phyloP scores from a whole-genome alignment of 164 flowering plant genomes.

The Nymphaea thermarum region DNA sequence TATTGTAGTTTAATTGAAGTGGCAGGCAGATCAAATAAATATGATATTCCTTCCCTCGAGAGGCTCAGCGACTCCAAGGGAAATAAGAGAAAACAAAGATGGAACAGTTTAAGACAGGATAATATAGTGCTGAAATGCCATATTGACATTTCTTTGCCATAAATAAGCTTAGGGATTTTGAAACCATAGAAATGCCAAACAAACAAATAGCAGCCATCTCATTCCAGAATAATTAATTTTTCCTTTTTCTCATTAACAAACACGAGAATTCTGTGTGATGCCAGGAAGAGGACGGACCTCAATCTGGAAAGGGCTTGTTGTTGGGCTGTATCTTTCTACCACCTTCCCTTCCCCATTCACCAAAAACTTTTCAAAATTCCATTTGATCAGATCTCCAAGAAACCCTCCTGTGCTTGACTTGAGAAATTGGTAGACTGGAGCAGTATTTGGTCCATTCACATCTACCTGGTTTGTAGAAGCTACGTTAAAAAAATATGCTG shows the following conservation, averaged over 20 bases:
- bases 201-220: no score
- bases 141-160: no score
- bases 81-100: no score
- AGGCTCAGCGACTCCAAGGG: no score
- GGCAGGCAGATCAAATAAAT: no score
- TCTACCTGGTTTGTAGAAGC: slow-evolving; percentile 37
- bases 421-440: slow-evolving; percentile 84
- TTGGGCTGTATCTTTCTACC: slow-evolving; percentile 76
- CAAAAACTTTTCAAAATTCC: slow-evolving; percentile 96
- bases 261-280: neutral
- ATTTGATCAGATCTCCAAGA: slow-evolving; percentile 72
- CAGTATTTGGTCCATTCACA: slow-evolving; percentile 84
- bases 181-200: no score
- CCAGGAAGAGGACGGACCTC: slow-evolving; percentile 40
- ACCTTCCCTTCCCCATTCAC: slow-evolving; percentile 88
- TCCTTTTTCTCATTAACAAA: neutral
- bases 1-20: no score
- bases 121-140: no score
- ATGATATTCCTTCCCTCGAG: no score
- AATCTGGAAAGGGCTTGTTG: slow-evolving; percentile 84
- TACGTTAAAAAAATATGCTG: neutral
- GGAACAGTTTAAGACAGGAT: no score
- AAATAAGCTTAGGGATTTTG: no score
- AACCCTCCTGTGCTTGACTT: slow-evolving; percentile 81
- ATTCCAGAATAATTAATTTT: no score